Conservation (phyloP, 2,329 filamentous ascomycete species). For the Diatrype stigma region DNA sequence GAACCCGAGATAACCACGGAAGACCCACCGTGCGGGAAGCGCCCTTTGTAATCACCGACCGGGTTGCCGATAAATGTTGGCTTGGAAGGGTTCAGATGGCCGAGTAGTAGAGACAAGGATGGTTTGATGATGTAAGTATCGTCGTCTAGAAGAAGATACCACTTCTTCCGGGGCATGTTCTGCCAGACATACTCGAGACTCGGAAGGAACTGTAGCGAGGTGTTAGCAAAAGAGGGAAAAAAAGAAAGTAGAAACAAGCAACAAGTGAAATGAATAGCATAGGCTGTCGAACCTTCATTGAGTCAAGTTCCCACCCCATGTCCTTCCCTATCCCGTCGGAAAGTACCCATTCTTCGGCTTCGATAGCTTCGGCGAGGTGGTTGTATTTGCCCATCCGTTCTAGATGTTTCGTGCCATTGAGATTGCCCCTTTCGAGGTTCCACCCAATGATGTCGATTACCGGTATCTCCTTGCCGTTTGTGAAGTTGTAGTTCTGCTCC, state of each 20-base stretch:
- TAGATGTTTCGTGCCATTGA: conserved; percentile 22
- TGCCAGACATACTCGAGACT: conserved; percentile 49
- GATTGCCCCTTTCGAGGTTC: conserved; percentile 24
- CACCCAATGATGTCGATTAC: conserved; percentile 29
- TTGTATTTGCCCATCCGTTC: conserved; percentile 29
- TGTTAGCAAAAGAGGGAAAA: conserved; percentile 6
- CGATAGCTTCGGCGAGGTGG: conserved; percentile 26
- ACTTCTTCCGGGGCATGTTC: conserved; percentile 50
- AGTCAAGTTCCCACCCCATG: conserved; percentile 31
- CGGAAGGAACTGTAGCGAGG: conserved; percentile 43
- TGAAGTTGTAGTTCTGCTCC: conserved; percentile 18
- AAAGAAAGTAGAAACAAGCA: not conserved
- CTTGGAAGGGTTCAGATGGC: conserved; percentile 42
- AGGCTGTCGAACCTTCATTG: conserved; percentile 28
- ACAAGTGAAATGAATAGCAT: not conserved
- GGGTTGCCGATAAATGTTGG: conserved; percentile 53
- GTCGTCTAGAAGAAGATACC: conserved; percentile 56
- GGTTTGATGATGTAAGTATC: conserved; percentile 51
- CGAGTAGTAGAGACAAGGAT: conserved; percentile 44
- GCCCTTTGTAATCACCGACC: conserved; percentile 50
- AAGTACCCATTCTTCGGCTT: conserved; percentile 28
- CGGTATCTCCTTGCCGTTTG: conserved; percentile 23
- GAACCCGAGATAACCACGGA: conserved; percentile 48
- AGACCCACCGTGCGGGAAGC: conserved; percentile 56
- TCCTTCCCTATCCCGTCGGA: conserved; percentile 26